phyloP scores from a whole-genome alignment of 805 yeast genomes.

The Nakazawaea ernobii region DNA sequence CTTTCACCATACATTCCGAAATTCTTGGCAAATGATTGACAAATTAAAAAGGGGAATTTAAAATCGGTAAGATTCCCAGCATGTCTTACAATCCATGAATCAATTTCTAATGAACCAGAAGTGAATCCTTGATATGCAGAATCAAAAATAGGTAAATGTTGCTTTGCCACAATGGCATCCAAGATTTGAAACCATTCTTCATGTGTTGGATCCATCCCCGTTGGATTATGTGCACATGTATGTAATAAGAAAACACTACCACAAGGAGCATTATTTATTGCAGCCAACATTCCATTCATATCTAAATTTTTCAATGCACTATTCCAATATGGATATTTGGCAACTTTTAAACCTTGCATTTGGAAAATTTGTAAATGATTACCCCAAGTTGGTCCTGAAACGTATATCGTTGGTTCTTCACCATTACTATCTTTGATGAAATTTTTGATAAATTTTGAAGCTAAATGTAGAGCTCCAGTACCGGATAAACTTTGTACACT shows the following conservation, averaged over 20 bases:
- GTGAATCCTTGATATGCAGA: slow-evolving; percentile 96
- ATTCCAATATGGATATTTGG: slow-evolving; percentile 69
- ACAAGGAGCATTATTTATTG: slow-evolving; percentile 46
- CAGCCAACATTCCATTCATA: slow-evolving; percentile 55
- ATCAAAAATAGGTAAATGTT: slow-evolving; percentile 78
- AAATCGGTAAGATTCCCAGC: slow-evolving; percentile 26
- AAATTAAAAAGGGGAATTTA: slow-evolving; percentile 53
- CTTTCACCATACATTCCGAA: slow-evolving; percentile 96
- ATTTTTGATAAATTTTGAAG: slow-evolving; percentile 67
- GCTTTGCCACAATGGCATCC: slow-evolving; percentile 50
- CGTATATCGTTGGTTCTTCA: slow-evolving; percentile 37
- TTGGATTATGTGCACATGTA: slow-evolving; percentile 97
- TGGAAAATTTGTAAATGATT: slow-evolving; percentile 80
- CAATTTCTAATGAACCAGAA: slow-evolving; percentile 74
- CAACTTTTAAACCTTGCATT: slow-evolving; percentile 62
- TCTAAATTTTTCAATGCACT: slow-evolving; percentile 55
- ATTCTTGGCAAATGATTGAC: slow-evolving; percentile 93
- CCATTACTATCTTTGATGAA: slow-evolving; percentile 48
- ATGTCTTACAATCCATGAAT: slow-evolving; percentile 46
- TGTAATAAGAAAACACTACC: slow-evolving; percentile 74
- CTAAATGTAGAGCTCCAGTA: slow-evolving; percentile 87
- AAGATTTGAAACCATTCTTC: slow-evolving; percentile 79
- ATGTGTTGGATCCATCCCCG: slow-evolving; percentile 84
- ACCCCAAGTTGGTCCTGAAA: slow-evolving; percentile 93
- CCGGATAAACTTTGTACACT: slow-evolving; percentile 90